Conservation (phyloP, 768 basidiomycete species). For the Rhodosporidiobolus odoratus region DNA sequence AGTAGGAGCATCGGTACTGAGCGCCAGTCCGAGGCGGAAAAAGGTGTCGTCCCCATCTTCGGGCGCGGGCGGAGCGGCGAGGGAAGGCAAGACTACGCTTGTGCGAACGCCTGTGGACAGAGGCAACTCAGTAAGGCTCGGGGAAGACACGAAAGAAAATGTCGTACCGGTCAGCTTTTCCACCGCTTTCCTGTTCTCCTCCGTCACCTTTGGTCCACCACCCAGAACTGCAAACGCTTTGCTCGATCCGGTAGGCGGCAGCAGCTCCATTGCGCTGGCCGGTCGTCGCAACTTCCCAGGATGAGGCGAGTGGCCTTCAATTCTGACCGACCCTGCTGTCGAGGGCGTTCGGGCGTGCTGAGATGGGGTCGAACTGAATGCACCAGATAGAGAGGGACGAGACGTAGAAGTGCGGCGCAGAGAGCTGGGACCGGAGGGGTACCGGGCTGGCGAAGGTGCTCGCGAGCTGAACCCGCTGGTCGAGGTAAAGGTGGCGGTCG, state of each 20-base stretch:
- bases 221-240: constrained; percentile 9
- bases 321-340: not conserved
- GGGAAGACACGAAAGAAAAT: not conserved
- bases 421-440: not conserved
- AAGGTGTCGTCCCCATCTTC: not conserved
- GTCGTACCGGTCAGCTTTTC: not conserved
- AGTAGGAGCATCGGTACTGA: constrained; percentile 16
- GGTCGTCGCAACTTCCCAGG: not conserved
- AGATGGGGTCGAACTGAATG: no score
- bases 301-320: not conserved
- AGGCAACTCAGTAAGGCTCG: not conserved
- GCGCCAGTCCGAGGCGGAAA: constrained; percentile 9
- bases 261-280: not conserved
- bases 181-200: constrained; percentile 3
- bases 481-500: not conserved
- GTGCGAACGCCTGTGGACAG: not conserved
- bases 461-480: not conserved
- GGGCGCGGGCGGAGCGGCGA: not conserved
- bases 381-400: not conserved
- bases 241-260: not conserved
- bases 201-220: not conserved
- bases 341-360: not conserved
- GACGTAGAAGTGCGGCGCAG: not conserved
- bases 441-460: not conserved
- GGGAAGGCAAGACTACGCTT: no score